These are phyloP conservation scores for Bipolaris gigantea DNA, from an alignment of 2,329 filamentous ascomycete species.

Conservation along the genomic window DNA sequence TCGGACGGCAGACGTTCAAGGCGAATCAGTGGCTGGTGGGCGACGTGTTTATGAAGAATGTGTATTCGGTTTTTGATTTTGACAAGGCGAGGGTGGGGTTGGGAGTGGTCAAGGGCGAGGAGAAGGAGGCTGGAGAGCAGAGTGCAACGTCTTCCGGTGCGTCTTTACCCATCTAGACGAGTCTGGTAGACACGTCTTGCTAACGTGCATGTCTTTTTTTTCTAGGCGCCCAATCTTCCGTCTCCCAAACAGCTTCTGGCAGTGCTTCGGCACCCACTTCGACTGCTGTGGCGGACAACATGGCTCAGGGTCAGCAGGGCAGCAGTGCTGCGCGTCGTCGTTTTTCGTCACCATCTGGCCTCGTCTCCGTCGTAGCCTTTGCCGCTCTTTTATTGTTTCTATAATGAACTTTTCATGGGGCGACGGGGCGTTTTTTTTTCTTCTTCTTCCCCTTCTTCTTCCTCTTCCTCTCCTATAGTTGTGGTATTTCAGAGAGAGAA, in stretches of 20 bases:
- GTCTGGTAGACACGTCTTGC: too few relatives aligned
- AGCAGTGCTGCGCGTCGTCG: neutral
- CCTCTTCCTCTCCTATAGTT: too few relatives aligned
- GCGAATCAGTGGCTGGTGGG: conserved; percentile 74
- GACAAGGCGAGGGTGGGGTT: conserved; percentile 66
- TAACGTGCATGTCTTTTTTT: too few relatives aligned
- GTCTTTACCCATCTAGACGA: too few relatives aligned
- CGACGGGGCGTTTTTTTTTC: neutral
- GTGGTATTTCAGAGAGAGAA: too few relatives aligned
- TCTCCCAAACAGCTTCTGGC: neutral
- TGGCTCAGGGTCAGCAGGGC: conserved; percentile 6
- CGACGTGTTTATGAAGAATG: conserved; percentile 85
- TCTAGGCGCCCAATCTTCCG: neutral
- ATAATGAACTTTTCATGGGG: neutral
- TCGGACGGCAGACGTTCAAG: conserved; percentile 68
- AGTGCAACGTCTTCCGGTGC: conserved; percentile 2
- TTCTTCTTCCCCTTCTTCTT: too few relatives aligned
- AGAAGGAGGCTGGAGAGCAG: conserved; percentile 3
- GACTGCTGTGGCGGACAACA: conserved; percentile 1
- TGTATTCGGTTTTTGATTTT: conserved; percentile 82
- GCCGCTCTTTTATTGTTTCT: conserved; percentile 3
- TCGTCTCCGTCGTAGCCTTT: neutral
- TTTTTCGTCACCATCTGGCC: neutral
- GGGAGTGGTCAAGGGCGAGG: conserved; percentile 31
- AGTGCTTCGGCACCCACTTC: neutral